Conservation (phyloP, 176 grass and related monocot genomes). For the Tillandsia fasciculata region DNA sequence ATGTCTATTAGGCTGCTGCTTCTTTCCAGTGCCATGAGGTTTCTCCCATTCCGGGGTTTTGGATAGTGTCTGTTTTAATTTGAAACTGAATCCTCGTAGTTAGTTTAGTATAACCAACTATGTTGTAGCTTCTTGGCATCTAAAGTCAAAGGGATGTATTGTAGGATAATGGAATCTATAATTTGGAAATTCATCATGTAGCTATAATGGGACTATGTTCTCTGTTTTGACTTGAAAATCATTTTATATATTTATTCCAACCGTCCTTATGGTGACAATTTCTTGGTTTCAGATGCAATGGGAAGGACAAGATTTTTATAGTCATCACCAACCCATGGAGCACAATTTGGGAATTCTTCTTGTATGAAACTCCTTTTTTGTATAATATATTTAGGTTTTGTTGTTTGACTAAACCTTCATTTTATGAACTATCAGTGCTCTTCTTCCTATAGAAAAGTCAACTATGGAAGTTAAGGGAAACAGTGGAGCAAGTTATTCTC, state of each 20-base stretch:
- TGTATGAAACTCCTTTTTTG: slow-evolving; percentile 39
- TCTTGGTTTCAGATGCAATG: slow-evolving; percentile 61
- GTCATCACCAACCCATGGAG: slow-evolving; percentile 42
- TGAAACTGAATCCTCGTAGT: background rate
- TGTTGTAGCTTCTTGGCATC: background rate
- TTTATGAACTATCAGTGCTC: background rate
- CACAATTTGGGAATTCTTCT: slow-evolving; percentile 96
- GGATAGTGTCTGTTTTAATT: background rate
- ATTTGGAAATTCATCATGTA: background rate
- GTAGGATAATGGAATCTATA: background rate
- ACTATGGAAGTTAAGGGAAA: no score
- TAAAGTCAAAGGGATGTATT: background rate
- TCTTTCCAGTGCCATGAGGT: background rate
- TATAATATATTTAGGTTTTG: slow-evolving; percentile 7
- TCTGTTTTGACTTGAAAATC: slow-evolving; percentile 1
- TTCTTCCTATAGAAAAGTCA: no score
- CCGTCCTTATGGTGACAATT: background rate
- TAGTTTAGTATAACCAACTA: background rate
- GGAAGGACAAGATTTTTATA: slow-evolving; percentile 45
- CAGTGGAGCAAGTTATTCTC: no score
- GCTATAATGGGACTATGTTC: background rate
- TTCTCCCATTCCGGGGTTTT: background rate
- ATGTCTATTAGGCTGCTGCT: background rate
- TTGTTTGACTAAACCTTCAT: background rate
- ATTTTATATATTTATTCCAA: background rate